Conservation (phyloP, 495 filamentous ascomycete genomes). For the Annulohypoxylon bovei region DNA sequence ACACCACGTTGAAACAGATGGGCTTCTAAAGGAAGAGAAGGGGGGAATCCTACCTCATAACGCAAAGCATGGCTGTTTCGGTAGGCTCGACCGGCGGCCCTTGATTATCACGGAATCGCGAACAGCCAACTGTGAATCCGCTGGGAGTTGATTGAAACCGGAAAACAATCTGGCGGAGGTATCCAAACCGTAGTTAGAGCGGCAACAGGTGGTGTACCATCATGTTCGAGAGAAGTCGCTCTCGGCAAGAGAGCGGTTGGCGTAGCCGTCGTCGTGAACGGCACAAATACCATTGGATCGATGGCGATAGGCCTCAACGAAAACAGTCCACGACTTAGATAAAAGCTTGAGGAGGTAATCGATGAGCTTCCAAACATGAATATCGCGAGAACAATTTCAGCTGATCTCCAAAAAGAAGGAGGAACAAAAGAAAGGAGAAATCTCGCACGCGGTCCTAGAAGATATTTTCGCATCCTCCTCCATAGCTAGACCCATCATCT, state of each 20-base stretch:
- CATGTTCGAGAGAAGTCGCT: conserved; percentile 20
- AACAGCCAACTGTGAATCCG: conserved; percentile 30
- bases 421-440: background rate
- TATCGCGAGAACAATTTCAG: background rate
- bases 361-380: background rate
- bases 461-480: background rate
- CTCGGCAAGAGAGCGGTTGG: conserved; percentile 7
- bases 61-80: conserved; percentile 40
- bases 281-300: conserved; percentile 13
- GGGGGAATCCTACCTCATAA: conserved; percentile 15
- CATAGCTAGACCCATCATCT: background rate
- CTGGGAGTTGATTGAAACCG: conserved; percentile 17
- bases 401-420: background rate
- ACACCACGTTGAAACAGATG: background rate
- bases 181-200: conserved; percentile 34
- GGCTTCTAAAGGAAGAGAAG: background rate
- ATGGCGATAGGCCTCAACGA: conserved; percentile 1
- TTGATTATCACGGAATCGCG: conserved; percentile 26
- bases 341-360: background rate
- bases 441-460: background rate
- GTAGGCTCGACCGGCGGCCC: conserved; percentile 31
- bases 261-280: conserved; percentile 23
- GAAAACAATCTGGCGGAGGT: conserved; percentile 15
- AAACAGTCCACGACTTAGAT: background rate
- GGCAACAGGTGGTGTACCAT: conserved; percentile 32